Conservation (phyloP, 2,329 filamentous ascomycete species). For the Fusarium duplospermum region DNA sequence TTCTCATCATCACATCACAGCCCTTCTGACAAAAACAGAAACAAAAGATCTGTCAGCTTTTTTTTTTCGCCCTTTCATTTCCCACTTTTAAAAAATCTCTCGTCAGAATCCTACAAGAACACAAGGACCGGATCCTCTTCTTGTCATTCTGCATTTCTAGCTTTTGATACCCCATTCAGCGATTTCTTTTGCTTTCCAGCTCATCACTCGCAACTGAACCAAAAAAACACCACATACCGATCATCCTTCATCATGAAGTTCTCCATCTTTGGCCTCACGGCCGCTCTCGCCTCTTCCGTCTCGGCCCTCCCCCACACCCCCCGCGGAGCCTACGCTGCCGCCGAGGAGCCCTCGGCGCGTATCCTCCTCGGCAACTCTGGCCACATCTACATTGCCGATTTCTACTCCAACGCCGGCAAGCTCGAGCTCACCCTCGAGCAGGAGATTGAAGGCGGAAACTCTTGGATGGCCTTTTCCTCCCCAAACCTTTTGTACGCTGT, state of each 20-base stretch:
- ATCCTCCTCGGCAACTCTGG: conserved; percentile 56
- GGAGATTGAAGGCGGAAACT: conserved; percentile 53
- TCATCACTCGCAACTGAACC: conserved; percentile 1
- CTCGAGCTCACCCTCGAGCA: conserved; percentile 53
- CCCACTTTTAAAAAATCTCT: background rate
- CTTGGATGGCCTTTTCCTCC: conserved; percentile 59
- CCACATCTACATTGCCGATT: conserved; percentile 56
- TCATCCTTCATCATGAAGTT: conserved; percentile 35
- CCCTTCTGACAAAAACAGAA: background rate
- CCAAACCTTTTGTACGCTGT: conserved; percentile 58
- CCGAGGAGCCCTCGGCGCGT: conserved; percentile 29
- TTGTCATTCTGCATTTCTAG: background rate
- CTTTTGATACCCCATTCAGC: background rate
- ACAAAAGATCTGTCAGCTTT: background rate
- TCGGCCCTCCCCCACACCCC: conserved; percentile 32
- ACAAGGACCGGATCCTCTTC: background rate
- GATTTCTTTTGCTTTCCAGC: background rate
- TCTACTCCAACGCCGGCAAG: conserved; percentile 48
- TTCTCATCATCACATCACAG: background rate
- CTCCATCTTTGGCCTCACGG: conserved; percentile 33
- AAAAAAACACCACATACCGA: background rate
- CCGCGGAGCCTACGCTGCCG: conserved; percentile 20
- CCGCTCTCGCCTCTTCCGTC: conserved; percentile 29
- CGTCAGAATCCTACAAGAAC: background rate
- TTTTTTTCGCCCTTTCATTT: background rate